Evolutionary conservation across 2,329 filamentous ascomycete genomes (phyloP).

Genomic region (Akanthomyces lecanii): DNA sequence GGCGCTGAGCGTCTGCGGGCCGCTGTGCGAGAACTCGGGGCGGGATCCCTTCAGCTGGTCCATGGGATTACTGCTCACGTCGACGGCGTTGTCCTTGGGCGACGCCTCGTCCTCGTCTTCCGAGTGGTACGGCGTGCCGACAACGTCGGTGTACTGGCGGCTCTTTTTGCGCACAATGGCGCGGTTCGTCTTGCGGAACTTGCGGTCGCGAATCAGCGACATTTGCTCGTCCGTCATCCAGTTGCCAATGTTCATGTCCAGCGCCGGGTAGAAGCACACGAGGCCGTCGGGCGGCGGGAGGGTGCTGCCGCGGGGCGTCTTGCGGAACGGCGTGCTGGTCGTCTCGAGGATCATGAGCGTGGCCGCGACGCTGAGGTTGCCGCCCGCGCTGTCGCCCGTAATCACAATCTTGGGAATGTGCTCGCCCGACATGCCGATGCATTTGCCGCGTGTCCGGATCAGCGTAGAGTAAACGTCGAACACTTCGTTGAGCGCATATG

Average conservation of each 20-base stretch:
- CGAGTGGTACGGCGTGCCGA: conserved; percentile 76
- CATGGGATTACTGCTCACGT: conserved; percentile 19
- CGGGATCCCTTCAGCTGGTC: conserved; percentile 30
- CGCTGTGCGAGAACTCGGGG: conserved; percentile 49
- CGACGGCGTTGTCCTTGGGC: conserved; percentile 23
- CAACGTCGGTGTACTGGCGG: conserved; percentile 80
- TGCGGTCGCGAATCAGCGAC: conserved; percentile 82
- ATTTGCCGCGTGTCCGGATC: conserved; percentile 36
- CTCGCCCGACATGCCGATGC: conserved; percentile 40
- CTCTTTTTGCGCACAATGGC: conserved; percentile 78
- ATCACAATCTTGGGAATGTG: conserved; percentile 39
- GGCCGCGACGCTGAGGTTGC: conserved; percentile 57
- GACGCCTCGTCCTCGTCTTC: conserved; percentile 63
- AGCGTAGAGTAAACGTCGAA: conserved; percentile 43
- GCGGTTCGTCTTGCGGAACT: conserved; percentile 71
- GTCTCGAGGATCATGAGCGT: conserved; percentile 87
- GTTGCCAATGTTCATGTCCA: conserved; percentile 97
- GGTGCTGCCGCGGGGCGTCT: conserved; percentile 38
- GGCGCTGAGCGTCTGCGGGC: conserved; percentile 32
- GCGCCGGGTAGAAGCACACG: conserved; percentile 79
- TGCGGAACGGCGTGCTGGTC: conserved; percentile 40
- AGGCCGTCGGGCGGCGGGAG: conserved; percentile 75
- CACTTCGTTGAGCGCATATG: conserved; percentile 46
- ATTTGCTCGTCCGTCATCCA: conserved; percentile 99
- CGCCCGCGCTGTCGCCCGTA: conserved; percentile 47